Evolutionary conservation across 2,329 filamentous ascomycete species (phyloP).

Genomic region (Claviceps pazoutovae): DNA sequence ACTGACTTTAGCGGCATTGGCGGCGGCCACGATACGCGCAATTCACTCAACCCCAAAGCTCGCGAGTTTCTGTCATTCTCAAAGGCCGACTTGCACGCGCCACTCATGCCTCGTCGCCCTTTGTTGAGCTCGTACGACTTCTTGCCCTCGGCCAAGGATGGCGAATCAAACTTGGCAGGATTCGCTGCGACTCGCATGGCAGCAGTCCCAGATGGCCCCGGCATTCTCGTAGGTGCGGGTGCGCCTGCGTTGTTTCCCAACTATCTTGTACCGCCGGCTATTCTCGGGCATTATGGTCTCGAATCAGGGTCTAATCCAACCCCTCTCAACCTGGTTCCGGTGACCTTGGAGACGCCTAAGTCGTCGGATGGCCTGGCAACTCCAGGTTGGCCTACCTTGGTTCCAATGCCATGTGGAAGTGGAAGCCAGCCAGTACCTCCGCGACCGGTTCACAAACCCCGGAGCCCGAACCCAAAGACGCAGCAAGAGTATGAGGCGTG

Average conservation of each 20-base stretch:
- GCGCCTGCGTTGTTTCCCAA: background rate
- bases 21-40: background rate
- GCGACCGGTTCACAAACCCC: conserved; percentile 24
- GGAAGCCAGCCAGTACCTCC: conserved; percentile 6
- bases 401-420: background rate
- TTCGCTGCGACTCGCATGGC: background rate
- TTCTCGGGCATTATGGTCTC: background rate
- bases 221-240: background rate
- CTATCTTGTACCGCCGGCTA: background rate
- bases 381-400: background rate
- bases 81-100: background rate
- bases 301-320: background rate
- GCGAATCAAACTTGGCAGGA: background rate
- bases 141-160: background rate
- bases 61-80: conserved; percentile 9
- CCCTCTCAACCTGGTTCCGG: background rate
- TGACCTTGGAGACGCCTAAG: background rate
- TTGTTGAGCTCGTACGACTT: background rate
- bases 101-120: background rate
- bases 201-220: background rate
- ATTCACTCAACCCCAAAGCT: conserved; percentile 9
- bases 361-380: background rate
- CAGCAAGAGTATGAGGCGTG: conserved; percentile 34
- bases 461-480: conserved; percentile 23
- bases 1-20: background rate